Evolutionary conservation across 495 filamentous ascomycete species (phyloP).

Genomic region (Darksidea phi): DNA sequence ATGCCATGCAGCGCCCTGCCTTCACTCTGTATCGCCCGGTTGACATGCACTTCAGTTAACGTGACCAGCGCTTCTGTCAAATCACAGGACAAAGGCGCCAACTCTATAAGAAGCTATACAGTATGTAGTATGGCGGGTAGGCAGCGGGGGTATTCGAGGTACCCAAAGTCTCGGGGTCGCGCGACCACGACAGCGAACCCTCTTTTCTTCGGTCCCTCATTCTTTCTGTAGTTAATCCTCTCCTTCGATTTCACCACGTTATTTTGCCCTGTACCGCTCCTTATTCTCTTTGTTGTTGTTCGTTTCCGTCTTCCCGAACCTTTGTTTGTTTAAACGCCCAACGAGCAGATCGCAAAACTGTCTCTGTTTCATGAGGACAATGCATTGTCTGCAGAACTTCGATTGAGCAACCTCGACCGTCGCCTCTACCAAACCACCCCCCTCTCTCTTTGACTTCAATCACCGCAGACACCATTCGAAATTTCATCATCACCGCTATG

Average conservation of each 20-base stretch:
- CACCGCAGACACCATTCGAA: neutral
- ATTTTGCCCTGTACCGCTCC: neutral
- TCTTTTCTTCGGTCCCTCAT: conserved; percentile 3
- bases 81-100: conserved; percentile 3
- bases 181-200: conserved; percentile 12
- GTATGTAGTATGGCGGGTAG: conserved; percentile 25
- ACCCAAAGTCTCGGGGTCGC: conserved; percentile 22
- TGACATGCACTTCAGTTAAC: conserved; percentile 10
- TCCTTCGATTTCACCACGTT: neutral
- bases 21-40: conserved; percentile 23
- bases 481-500: neutral
- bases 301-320: conserved; percentile 14
- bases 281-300: conserved; percentile 11
- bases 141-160: conserved; percentile 18
- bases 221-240: neutral
- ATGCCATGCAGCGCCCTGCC: conserved; percentile 2
- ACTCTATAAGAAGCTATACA: conserved; percentile 22
- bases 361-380: conserved; percentile 32
- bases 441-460: neutral
- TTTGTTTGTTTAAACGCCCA: neutral
- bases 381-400: conserved; percentile 23
- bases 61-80: conserved; percentile 27
- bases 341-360: conserved; percentile 25
- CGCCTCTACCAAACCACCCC: neutral
- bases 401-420: neutral